Evolutionary conservation across 495 filamentous ascomycete genomes (phyloP).

Genomic region (Penicillium simplicissimum): DNA sequence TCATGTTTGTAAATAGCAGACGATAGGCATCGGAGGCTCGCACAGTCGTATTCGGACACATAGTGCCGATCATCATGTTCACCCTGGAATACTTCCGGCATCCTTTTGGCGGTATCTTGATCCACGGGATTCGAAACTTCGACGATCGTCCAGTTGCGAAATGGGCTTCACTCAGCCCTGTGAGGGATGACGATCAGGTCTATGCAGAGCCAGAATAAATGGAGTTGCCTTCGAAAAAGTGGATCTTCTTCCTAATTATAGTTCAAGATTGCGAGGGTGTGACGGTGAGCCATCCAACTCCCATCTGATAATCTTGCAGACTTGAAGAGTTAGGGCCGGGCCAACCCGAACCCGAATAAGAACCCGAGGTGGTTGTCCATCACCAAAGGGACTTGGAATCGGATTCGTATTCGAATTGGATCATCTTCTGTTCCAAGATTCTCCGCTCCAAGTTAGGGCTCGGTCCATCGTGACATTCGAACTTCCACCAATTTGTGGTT

Average conservation of each 20-base stretch:
- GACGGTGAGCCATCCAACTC: too few relatives aligned
- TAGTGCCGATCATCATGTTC: not conserved
- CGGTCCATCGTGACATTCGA: not conserved
- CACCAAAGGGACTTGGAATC: not conserved
- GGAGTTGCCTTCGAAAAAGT: not conserved
- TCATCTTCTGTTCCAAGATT: not conserved
- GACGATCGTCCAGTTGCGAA: not conserved
- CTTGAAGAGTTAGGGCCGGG: not conserved
- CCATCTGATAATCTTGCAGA: not conserved
- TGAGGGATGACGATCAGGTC: not conserved
- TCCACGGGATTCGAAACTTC: not conserved
- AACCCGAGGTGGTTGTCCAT: not conserved
- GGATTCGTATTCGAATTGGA: not conserved
- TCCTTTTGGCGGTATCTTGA: not conserved
- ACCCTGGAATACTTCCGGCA: not conserved
- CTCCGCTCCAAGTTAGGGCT: not conserved
- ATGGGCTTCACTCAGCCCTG: not conserved
- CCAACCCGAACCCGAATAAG: constrained; percentile 1
- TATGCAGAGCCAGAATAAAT: not conserved
- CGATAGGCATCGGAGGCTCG: not conserved
- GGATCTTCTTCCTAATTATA: not conserved
- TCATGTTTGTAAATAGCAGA: too few relatives aligned
- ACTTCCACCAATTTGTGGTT: too few relatives aligned
- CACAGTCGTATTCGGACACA: not conserved
- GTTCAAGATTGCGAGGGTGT: not conserved